Conservation (phyloP, 768 basidiomycete species). For the Chalciporus sphaerocephalus region DNA sequence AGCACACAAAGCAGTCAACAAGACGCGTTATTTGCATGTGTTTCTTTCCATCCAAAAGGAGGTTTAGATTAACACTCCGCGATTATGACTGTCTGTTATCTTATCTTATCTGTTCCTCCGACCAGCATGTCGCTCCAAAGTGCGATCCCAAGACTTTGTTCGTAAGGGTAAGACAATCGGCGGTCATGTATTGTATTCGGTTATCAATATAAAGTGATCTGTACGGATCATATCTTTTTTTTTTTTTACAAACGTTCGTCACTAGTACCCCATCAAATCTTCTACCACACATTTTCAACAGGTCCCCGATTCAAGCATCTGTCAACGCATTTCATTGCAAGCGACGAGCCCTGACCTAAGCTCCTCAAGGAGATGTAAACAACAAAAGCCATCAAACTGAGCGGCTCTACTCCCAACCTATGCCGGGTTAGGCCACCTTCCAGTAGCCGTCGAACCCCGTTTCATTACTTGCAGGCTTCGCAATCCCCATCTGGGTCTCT, state of each 20-base stretch:
- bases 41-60: neutral
- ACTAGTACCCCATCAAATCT: neutral
- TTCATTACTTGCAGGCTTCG: too few species aligned
- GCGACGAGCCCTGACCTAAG: neutral
- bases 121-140: too few species aligned
- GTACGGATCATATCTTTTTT: too few species aligned
- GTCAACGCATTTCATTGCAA: neutral
- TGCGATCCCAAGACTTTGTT: too few species aligned
- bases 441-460: neutral
- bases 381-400: too few species aligned
- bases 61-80: slow-evolving; percentile 3
- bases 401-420: neutral
- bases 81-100: slow-evolving; percentile 3
- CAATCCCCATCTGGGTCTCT: neutral
- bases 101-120: slow-evolving; percentile 6
- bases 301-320: neutral
- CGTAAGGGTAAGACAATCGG: too few species aligned
- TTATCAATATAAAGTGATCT: too few species aligned
- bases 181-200: too few species aligned
- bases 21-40: slow-evolving; percentile 24
- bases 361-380: too few species aligned
- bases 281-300: neutral
- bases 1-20: slow-evolving; percentile 2
- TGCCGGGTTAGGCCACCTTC: neutral
- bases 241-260: too few species aligned